Percentiles rank a stretch among this genome's conserved stretches.
Evolutionary conservation across 768 basidiomycete genomes (phyloP).

Genomic region (Russula sp.): DNA sequence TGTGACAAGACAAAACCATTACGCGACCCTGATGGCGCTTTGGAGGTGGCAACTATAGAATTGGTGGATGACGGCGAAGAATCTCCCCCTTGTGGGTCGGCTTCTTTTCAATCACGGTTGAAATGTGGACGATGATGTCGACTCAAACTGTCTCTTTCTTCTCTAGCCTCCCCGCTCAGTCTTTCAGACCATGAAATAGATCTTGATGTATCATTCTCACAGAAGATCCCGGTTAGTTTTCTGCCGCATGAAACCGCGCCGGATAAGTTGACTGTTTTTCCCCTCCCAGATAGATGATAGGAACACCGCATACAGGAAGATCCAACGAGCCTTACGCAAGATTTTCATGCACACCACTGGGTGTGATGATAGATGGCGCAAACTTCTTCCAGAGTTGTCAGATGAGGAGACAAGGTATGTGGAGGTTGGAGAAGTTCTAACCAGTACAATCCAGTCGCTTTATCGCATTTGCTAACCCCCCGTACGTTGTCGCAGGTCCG

Average conservation of each 20-base stretch:
- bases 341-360: constrained; percentile 37
- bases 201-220: constrained; percentile 43
- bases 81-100: constrained; percentile 35
- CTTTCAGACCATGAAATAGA: constrained; percentile 38
- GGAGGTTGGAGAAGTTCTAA: background rate
- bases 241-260: background rate
- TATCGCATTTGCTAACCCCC: background rate
- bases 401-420: constrained; percentile 32
- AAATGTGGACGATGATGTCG: background rate
- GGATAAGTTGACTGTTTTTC: background rate
- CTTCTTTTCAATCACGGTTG: constrained; percentile 23
- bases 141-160: background rate
- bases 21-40: background rate
- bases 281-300: constrained; percentile 21
- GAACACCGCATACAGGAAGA: constrained; percentile 37
- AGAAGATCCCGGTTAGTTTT: constrained; percentile 43
- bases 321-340: constrained; percentile 43
- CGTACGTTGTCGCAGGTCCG: constrained; percentile 37
- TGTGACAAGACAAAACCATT: background rate
- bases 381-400: constrained; percentile 30
- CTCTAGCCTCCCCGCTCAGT: constrained; percentile 27
- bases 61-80: constrained; percentile 24
- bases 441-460: background rate
- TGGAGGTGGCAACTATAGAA: constrained; percentile 3
- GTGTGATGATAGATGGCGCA: constrained; percentile 36